phyloP scores from a whole-genome alignment of 192 early-diverging fungal genomes.

The Ambispora gerdemannii region DNA sequence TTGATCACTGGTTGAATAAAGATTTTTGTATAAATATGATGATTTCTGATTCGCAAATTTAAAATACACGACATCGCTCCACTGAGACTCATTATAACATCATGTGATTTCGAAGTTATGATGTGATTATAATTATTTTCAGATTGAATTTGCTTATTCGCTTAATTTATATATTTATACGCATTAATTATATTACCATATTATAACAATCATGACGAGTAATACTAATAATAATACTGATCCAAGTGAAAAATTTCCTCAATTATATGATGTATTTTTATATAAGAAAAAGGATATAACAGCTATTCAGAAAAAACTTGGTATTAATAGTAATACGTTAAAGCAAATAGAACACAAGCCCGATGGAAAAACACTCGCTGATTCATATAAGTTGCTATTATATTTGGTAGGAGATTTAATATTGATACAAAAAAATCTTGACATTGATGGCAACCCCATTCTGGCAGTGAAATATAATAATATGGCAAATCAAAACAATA shows the following conservation, averaged over 20 bases:
- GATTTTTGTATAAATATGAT: no score
- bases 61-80: conserved; percentile 14
- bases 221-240: conserved; percentile 9
- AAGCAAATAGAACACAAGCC: conserved; percentile 5
- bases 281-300: neutral
- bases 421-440: neutral
- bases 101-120: no score
- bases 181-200: neutral
- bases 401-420: conserved; percentile 7
- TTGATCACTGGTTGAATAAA: no score
- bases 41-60: neutral
- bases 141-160: neutral
- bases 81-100: conserved; percentile 2
- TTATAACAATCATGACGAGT: neutral
- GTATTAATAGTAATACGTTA: conserved; percentile 3
- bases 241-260: conserved; percentile 5
- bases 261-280: neutral
- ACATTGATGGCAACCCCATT: conserved; percentile 13
- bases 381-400: conserved; percentile 8
- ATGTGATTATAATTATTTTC: conserved; percentile 11
- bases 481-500: no score
- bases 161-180: conserved; percentile 6
- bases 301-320: conserved; percentile 2
- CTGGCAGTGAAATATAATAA: conserved; percentile 5
- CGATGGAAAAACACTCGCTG: conserved; percentile 7